Percentiles rank a stretch among this genome's conserved stretches.
These are phyloP conservation scores for Rhizophlyctis rosea DNA, from an alignment of 192 early-diverging fungal genomes.

Conservation along the genomic window DNA sequence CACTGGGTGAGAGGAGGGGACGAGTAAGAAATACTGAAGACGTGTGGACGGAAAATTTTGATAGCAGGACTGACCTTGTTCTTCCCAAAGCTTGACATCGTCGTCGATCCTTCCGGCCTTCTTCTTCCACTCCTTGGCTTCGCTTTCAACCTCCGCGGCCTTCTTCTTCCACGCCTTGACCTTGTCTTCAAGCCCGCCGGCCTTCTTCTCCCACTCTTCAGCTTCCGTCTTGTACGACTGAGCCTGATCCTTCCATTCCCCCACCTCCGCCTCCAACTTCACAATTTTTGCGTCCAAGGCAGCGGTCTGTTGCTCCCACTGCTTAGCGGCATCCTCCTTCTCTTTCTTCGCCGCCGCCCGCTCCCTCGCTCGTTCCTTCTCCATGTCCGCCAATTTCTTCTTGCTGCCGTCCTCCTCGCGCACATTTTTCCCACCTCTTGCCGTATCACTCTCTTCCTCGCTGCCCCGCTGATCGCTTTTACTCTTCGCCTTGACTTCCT, in stretches of 20 bases:
- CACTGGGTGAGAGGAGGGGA: not conserved
- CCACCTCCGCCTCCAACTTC: slow-evolving; percentile 11
- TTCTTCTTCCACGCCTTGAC: slow-evolving; percentile 2
- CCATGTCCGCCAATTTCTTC: not conserved
- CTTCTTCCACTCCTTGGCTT: slow-evolving; percentile 1
- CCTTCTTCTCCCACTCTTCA: slow-evolving; percentile 3
- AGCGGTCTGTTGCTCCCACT: not conserved
- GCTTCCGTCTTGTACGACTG: not conserved
- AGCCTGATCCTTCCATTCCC: slow-evolving; percentile 4
- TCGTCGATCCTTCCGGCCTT: not conserved
- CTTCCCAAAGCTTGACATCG: not conserved
- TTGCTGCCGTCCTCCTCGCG: not conserved
- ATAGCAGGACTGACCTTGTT: not conserved
- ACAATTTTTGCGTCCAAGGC: not conserved
- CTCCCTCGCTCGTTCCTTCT: too few relatives aligned
- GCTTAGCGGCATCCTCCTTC: slow-evolving; percentile 5
- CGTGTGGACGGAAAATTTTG: not conserved
- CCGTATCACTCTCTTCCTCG: not conserved
- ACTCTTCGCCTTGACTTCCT: not conserved
- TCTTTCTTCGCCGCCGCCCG: not conserved
- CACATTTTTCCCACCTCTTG: not conserved
- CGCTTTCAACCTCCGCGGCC: not conserved
- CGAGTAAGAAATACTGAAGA: too few relatives aligned
- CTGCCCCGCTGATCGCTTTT: slow-evolving; percentile 1
- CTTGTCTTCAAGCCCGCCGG: not conserved